Percentiles rank a stretch among this genome's conserved stretches.
phyloP scores from a whole-genome alignment of 2,329 filamentous ascomycete genomes.

The Verticillium klebahnii region DNA sequence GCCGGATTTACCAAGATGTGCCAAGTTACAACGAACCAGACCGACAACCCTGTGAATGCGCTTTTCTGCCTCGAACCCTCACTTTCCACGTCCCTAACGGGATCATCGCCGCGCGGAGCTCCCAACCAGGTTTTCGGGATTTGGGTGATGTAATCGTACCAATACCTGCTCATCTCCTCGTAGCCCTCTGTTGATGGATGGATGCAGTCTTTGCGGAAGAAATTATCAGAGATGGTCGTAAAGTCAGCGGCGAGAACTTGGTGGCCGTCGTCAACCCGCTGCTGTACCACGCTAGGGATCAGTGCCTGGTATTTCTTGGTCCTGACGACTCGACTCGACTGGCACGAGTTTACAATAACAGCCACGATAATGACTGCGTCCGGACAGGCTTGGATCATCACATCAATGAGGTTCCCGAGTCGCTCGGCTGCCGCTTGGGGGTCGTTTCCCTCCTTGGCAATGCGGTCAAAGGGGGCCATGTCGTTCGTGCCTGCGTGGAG shows the following conservation, averaged over 20 bases:
- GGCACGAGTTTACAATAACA: conserved; percentile 27
- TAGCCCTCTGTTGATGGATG: conserved; percentile 30
- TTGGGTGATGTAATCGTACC: conserved; percentile 29
- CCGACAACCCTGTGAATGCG: background rate
- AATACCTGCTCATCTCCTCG: conserved; percentile 26
- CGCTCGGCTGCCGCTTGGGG: conserved; percentile 21
- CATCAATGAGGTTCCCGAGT: conserved; percentile 26
- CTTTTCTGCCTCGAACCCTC: background rate
- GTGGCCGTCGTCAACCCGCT: conserved; percentile 17
- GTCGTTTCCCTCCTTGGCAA: conserved; percentile 27
- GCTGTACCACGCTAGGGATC: conserved; percentile 23
- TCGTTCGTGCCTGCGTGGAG: conserved; percentile 33
- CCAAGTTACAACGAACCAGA: background rate
- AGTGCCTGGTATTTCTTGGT: conserved; percentile 21
- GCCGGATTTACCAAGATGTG: background rate
- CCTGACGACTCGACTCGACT: conserved; percentile 14
- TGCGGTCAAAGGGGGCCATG: conserved; percentile 22
- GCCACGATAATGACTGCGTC: conserved; percentile 29
- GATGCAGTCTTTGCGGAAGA: conserved; percentile 23
- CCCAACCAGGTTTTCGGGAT: conserved; percentile 27
- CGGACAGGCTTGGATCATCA: conserved; percentile 23
- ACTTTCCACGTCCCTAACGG: background rate
- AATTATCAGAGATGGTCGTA: conserved; percentile 4
- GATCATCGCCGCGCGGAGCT: conserved; percentile 19
- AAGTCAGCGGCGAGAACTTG: conserved; percentile 28